Evolutionary conservation across 768 basidiomycete species (phyloP), one percentile per base, ranked within the genome.

Genomic region (Amanita polypyramis): DNA sequence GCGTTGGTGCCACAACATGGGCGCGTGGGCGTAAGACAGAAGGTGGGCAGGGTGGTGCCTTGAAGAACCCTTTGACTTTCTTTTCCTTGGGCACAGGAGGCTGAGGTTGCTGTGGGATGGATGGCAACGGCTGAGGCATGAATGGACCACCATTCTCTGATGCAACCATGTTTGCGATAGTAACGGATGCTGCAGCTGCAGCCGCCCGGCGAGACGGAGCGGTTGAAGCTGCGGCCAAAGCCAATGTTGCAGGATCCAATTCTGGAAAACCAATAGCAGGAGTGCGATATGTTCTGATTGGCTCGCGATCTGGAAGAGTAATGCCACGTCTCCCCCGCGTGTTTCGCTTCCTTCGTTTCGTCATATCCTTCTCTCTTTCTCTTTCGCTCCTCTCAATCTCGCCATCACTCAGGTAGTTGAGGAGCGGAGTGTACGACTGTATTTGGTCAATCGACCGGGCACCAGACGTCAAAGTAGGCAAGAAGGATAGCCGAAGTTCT

Each of bases 131-230:
- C 49, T 76, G 72, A 1, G 76, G 74, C 33, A 76, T 64, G 45
- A 80, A 70, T 21, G 74, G 60, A 25, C 77, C 80, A 45, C 87
- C 88, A 55, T 93, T 93, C 66, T 94, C 92, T 1, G 85, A 86
- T 1, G 92, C 92, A 1, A 93, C 89, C 76, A 95, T 88, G 56
- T 84, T 88, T 27, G 89, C 88, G 54, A 92, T 92, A n/a, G 81
- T 89, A 37, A 85, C 54, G 4, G 80, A 79, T 2, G 89, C 89
- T 4, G 85, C 85, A 0, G 85, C 83, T 0, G 93, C 93, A 0
- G 93, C 93, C 2, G 90, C 92, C 56, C 92, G 72, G 48, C 89
- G 68, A 0, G 82, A 81, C 0, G 85, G 84, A 1, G 81, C 81
- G 46, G 70, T 77, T 3, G 78, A 77, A 0, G 82, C 78, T 12